phyloP scores from a whole-genome alignment of 768 basidiomycete species.

The Lentinula detonsa region DNA sequence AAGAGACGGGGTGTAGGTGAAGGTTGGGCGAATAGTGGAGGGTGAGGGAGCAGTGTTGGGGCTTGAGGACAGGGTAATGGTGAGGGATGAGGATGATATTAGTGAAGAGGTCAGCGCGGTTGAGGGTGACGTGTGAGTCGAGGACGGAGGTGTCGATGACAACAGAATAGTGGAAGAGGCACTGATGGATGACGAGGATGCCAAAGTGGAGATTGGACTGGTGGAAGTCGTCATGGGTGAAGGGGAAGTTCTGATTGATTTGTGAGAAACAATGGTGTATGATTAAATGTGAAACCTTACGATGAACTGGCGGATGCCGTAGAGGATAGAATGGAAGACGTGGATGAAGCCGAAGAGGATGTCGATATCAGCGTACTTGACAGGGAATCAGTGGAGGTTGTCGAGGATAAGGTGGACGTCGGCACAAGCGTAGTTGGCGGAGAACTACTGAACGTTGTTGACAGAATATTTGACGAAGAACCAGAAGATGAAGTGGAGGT shows the following conservation, averaged over 20 bases:
- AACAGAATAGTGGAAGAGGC: not conserved
- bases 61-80: not conserved
- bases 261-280: not conserved
- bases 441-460: not conserved
- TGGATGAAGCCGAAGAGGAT: not conserved
- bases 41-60: not conserved
- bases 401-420: not conserved
- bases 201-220: not conserved
- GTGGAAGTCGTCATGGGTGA: not conserved
- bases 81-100: not conserved
- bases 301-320: not conserved
- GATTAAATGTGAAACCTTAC: not conserved
- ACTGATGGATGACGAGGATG: not conserved
- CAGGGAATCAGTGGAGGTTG: not conserved
- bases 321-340: not conserved
- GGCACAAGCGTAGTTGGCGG: not conserved
- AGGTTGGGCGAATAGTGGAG: not conserved
- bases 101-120: not conserved
- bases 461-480: not conserved
- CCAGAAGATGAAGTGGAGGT: not conserved
- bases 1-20: not conserved
- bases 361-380: not conserved
- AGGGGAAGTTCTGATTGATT: not conserved
- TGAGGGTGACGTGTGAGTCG: not conserved
- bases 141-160: not conserved